A percentile compares a stretch with the other conserved stretches of the same genome.
phyloP scores from a whole-genome alignment of 257 asterid species.

The Forsythia suspensa region DNA sequence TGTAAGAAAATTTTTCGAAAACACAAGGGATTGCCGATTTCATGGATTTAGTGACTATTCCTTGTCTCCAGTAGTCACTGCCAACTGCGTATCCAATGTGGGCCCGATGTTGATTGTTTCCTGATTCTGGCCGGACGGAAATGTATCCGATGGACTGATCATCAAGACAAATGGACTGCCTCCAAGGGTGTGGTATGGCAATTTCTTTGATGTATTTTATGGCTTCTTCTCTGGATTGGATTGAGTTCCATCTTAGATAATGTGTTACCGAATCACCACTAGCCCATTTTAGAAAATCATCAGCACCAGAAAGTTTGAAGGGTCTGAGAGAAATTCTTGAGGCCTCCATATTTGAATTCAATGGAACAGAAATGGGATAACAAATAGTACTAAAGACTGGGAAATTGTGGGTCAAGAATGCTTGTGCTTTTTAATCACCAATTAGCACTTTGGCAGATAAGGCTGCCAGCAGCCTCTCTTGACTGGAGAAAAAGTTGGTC shows the following conservation, averaged over 20 bases:
- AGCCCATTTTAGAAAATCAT: slow-evolving; percentile 64
- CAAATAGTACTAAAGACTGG: too few relatives aligned
- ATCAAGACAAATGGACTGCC: slow-evolving; percentile 58
- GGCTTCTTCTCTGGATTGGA: slow-evolving; percentile 56
- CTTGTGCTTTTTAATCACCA: too few relatives aligned
- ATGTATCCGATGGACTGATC: slow-evolving; percentile 57
- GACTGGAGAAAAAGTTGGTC: too few relatives aligned
- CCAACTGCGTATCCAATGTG: slow-evolving; percentile 60
- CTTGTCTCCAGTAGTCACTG: slow-evolving; percentile 54
- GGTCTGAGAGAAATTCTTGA: slow-evolving; percentile 56
- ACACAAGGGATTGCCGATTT: slow-evolving; percentile 45
- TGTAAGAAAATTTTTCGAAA: slow-evolving; percentile 40
- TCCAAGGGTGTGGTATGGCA: slow-evolving; percentile 74
- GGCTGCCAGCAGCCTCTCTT: too few relatives aligned
- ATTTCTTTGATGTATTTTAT: slow-evolving; percentile 46
- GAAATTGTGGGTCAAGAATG: too few relatives aligned
- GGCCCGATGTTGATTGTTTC: slow-evolving; percentile 58
- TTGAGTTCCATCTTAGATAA: slow-evolving; percentile 57
- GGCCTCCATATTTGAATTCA: slow-evolving; percentile 32
- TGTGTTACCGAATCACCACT: slow-evolving; percentile 52
- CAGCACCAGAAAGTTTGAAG: slow-evolving; percentile 54
- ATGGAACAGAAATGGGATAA: too few relatives aligned
- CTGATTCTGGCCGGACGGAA: slow-evolving; percentile 52
- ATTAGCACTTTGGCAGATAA: too few relatives aligned
- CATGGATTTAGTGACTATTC: slow-evolving; percentile 53